Conservation (phyloP, 768 basidiomycete species). For the Dioszegia crocea region DNA sequence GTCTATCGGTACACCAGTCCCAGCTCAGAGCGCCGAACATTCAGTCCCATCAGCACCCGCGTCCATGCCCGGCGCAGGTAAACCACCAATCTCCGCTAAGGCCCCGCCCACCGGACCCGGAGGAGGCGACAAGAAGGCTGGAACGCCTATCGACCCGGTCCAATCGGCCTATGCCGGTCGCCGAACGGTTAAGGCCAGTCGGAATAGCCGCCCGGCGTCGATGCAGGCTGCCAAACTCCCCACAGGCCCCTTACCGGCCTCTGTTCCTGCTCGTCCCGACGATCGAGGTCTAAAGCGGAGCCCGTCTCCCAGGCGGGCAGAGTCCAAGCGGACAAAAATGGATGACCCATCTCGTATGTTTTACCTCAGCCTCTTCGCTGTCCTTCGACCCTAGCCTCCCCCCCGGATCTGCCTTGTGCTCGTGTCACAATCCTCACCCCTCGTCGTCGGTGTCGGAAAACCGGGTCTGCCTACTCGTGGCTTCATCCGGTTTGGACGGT, state of each 20-base stretch:
- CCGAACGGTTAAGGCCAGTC: background rate
- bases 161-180: slow-evolving; percentile 3
- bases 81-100: too few species aligned
- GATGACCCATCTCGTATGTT: slow-evolving; percentile 7
- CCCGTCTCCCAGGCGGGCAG: slow-evolving; percentile 10
- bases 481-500: background rate
- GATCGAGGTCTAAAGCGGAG: slow-evolving; percentile 11
- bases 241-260: too few species aligned
- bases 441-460: too few species aligned
- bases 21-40: too few species aligned
- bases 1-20: too few species aligned
- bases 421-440: too few species aligned
- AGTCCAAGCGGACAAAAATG: slow-evolving; percentile 2
- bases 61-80: too few species aligned
- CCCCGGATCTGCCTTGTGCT: too few species aligned
- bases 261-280: background rate
- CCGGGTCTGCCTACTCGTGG: too few species aligned
- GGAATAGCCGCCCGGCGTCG: background rate
- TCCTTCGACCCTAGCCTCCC: background rate
- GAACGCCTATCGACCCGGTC: background rate
- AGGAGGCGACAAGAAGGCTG: background rate
- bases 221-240: too few species aligned
- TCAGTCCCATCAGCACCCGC: too few species aligned
- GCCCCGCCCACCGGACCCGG: slow-evolving; percentile 1
- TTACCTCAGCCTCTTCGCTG: slow-evolving; percentile 1